A percentile compares a stretch with the other conserved stretches of the same genome.
phyloP scores from a whole-genome alignment of 257 asterid genomes.

The Solanum medicagineum region DNA sequence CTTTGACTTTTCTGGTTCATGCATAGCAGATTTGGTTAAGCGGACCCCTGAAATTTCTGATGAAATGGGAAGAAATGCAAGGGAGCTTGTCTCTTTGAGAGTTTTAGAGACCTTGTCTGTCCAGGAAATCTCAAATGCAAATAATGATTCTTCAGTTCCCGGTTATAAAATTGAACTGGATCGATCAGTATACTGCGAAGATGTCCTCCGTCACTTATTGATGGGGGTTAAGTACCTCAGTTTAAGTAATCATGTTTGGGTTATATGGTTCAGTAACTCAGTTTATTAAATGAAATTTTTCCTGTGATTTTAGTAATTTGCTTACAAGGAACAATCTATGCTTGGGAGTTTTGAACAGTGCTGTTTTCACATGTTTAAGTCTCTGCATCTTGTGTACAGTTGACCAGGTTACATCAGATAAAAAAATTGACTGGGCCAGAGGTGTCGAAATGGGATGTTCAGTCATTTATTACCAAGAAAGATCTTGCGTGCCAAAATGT shows the following conservation, averaged over 20 bases:
- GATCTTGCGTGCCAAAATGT: constrained; percentile 18
- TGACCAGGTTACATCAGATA: constrained; percentile 20
- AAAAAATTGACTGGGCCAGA: constrained; percentile 20
- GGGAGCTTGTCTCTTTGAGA: constrained; percentile 40
- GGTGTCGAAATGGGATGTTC: constrained; percentile 40
- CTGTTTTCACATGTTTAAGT: constrained; percentile 3
- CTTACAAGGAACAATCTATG: background rate
- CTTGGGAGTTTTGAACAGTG: background rate
- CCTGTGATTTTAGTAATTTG: background rate
- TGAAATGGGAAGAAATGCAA: constrained; percentile 33
- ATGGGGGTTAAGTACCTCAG: constrained; percentile 24
- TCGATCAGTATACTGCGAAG: constrained; percentile 28
- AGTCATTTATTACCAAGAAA: constrained; percentile 35
- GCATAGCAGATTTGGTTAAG: constrained; percentile 34
- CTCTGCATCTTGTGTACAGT: background rate
- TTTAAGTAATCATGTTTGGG: background rate
- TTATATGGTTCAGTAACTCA: background rate
- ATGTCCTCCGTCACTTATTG: constrained; percentile 26
- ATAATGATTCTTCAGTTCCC: constrained; percentile 2
- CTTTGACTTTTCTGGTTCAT: constrained; percentile 1
- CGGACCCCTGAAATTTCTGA: constrained; percentile 22
- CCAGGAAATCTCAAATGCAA: constrained; percentile 7
- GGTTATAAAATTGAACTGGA: constrained; percentile 16
- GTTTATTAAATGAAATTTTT: background rate
- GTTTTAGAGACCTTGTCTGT: constrained; percentile 30